phyloP scores from a whole-genome alignment of 768 basidiomycete species.

The Pleurotus tuoliensis region DNA sequence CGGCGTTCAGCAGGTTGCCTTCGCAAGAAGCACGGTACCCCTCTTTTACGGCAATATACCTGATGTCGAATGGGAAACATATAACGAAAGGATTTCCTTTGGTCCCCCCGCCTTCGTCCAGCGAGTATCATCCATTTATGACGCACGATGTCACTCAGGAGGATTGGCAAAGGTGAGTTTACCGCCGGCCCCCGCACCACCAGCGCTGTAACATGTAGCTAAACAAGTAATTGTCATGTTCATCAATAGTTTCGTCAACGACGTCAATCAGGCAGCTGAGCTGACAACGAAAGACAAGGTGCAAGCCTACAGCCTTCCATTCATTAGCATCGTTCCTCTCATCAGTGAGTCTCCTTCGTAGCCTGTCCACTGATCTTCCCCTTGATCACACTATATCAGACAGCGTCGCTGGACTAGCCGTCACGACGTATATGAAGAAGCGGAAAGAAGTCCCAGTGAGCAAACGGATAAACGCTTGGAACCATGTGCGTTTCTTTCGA shows the following conservation, averaged over 20 bases:
- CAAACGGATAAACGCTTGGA: conserved; percentile 45
- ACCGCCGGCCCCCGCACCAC: neutral
- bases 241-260: conserved; percentile 32
- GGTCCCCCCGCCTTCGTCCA: conserved; percentile 34
- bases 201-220: neutral
- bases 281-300: conserved; percentile 30
- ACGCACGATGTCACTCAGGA: conserved; percentile 44
- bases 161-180: conserved; percentile 44
- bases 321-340: conserved; percentile 24
- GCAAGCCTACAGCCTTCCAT: conserved; percentile 20
- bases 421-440: conserved; percentile 22
- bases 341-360: conserved; percentile 20
- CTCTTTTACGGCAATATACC: conserved; percentile 27
- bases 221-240: neutral
- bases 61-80: conserved; percentile 25
- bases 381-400: conserved; percentile 8
- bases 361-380: too few relatives aligned
- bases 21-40: conserved; percentile 15
- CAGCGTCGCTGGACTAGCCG: conserved; percentile 21
- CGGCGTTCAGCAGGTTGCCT: conserved; percentile 18
- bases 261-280: conserved; percentile 28
- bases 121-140: conserved; percentile 44
- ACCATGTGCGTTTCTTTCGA: conserved; percentile 33
- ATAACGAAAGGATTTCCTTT: conserved; percentile 42
- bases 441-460: conserved; percentile 34